Evolutionary conservation across 2,329 filamentous ascomycete genomes (phyloP), one percentile per base, ranked within the genome.

Genomic region (Nannizziopsis barbatae): DNA sequence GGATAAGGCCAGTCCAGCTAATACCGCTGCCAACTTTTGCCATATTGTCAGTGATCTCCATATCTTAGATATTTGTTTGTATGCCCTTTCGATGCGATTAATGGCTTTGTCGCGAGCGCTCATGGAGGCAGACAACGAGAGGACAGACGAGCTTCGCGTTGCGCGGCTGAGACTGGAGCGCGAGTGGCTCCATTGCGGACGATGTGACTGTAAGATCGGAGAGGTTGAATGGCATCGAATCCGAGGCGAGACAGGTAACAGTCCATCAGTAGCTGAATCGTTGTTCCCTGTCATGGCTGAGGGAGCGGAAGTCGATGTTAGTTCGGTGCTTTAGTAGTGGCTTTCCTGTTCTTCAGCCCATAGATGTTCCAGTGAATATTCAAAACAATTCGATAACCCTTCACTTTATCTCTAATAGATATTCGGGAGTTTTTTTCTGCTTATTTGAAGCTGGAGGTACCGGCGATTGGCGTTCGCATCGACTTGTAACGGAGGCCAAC

Each of bases 1-100:
- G 49, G 75, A 65, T n/a, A 72, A 54, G 0, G 73, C 60, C 12
- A 83, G 42, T 7, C 71, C 66, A 18, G 69, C 77, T 2, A 74
- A 51, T 10, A 75, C 64, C 15, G 81, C 71, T 15, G 81, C 70
- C 5, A 79, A 65, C 56, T 77, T 77, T 64, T 93, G 83, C 49
- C 79, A 59, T 1, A 76, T 55, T 1, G 62, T 68, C 65, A 73
- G 65, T 42, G 60, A 60, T 42, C 59, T 54, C 61, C 66, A 70
- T 35, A 65, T 58, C 31, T 59, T 57, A 12, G 37, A 53, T 8
- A 65, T 46, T 6, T 61, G 62, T 37, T 60, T 61, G 49, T 62
- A 65, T 18, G 63, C 47, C 36, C 58, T 58, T 49, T 64, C 63
- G 5, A 61, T 62, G 40, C 62, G 63, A 22, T 64, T 61, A 46